A percentile compares a stretch with the other conserved stretches of the same genome.
Evolutionary conservation across 2,329 filamentous ascomycete genomes (phyloP).

Genomic region (Arthroderma uncinatum): DNA sequence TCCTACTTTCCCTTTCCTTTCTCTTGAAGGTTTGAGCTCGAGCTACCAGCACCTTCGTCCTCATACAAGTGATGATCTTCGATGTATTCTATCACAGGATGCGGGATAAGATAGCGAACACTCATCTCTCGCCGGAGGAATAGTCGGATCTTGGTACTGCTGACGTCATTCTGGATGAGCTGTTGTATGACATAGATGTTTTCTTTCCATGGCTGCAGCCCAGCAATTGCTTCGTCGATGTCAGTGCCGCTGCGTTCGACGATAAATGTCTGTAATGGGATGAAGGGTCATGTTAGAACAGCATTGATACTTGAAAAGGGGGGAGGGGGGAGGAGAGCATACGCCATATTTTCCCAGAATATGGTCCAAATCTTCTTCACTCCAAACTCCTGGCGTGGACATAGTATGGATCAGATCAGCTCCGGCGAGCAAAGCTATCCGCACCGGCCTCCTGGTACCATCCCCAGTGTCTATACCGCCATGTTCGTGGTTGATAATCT

Average conservation of each 20-base stretch:
- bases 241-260: slow-evolving; percentile 83
- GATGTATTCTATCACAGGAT: slow-evolving; percentile 64
- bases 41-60: slow-evolving; percentile 31
- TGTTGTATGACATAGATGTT: slow-evolving; percentile 84
- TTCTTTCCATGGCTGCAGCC: slow-evolving; percentile 67
- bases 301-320: not conserved
- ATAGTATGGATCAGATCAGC: slow-evolving; percentile 65
- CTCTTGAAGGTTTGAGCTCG: not conserved
- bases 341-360: slow-evolving; percentile 70
- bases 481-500: slow-evolving; percentile 72
- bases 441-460: slow-evolving; percentile 54
- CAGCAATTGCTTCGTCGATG: slow-evolving; percentile 75
- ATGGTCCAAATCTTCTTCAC: slow-evolving; percentile 69
- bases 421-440: slow-evolving; percentile 72
- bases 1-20: slow-evolving; percentile 3
- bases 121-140: slow-evolving; percentile 72
- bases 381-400: slow-evolving; percentile 66
- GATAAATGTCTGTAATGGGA: slow-evolving; percentile 51
- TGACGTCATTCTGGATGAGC: slow-evolving; percentile 76
- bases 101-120: slow-evolving; percentile 64
- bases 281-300: not conserved
- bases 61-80: slow-evolving; percentile 55
- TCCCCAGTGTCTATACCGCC: slow-evolving; percentile 60
- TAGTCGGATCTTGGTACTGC: slow-evolving; percentile 69
- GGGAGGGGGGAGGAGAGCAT: slow-evolving; percentile 16